Conservation (phyloP, 2,329 filamentous ascomycete species). For the Chaetoscypha palmicola region DNA sequence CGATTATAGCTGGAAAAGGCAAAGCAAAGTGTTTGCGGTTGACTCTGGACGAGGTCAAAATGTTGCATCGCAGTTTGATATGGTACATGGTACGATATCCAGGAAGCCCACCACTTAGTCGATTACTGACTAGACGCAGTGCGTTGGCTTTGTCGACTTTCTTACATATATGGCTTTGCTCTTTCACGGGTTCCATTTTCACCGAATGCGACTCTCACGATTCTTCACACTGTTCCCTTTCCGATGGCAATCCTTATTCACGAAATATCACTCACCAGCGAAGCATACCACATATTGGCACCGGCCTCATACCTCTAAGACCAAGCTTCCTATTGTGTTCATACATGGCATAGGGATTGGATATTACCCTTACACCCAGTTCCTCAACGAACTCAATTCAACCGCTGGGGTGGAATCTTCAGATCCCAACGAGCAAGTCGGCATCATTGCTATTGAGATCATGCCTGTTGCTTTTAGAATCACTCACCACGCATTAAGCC, state of each 20-base stretch:
- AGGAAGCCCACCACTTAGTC: background rate
- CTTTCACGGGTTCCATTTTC: slow-evolving; percentile 41
- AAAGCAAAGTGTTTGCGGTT: slow-evolving; percentile 46
- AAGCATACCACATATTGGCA: slow-evolving; percentile 52
- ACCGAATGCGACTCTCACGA: slow-evolving; percentile 37
- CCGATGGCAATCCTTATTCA: slow-evolving; percentile 42
- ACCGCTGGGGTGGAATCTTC: slow-evolving; percentile 24
- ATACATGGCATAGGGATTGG: slow-evolving; percentile 59
- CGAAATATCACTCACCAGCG: slow-evolving; percentile 39
- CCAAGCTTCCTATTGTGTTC: slow-evolving; percentile 50
- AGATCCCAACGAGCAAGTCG: slow-evolving; percentile 41
- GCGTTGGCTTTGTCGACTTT: slow-evolving; percentile 32
- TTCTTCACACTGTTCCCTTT: slow-evolving; percentile 47
- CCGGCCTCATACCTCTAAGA: slow-evolving; percentile 51
- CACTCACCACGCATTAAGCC: slow-evolving; percentile 41
- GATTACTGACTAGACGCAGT: slow-evolving; percentile 16
- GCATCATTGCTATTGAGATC: slow-evolving; percentile 52
- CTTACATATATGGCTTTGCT: slow-evolving; percentile 32
- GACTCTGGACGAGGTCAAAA: slow-evolving; percentile 51
- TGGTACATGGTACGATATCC: slow-evolving; percentile 47
- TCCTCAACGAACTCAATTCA: slow-evolving; percentile 45
- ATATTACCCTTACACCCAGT: slow-evolving; percentile 49
- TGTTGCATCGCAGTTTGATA: slow-evolving; percentile 47
- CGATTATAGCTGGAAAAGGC: slow-evolving; percentile 45
- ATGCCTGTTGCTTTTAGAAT: slow-evolving; percentile 53